These are phyloP conservation scores for Leptoxyphium fumago DNA, from an alignment of 2,329 filamentous ascomycete genomes.

Conservation along the genomic window DNA sequence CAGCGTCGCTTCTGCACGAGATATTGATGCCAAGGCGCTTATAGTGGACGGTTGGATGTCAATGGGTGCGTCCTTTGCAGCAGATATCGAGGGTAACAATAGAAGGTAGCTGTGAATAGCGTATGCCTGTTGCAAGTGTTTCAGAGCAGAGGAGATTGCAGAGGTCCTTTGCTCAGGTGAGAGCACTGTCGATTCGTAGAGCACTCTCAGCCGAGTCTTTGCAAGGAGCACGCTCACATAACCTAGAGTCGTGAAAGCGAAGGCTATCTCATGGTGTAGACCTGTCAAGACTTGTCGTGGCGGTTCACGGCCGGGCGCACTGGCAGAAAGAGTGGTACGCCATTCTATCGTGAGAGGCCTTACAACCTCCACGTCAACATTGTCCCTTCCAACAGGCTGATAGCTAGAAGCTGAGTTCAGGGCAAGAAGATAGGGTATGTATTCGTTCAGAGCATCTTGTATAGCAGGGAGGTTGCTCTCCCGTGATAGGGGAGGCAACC, in stretches of 20 bases:
- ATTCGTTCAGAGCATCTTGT: constrained; percentile 54
- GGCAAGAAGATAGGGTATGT: constrained; percentile 71
- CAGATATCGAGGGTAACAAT: constrained; percentile 33
- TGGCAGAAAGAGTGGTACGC: constrained; percentile 61
- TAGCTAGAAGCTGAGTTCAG: constrained; percentile 52
- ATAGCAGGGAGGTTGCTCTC: constrained; percentile 55
- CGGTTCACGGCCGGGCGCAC: constrained; percentile 48
- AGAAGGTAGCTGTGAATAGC: constrained; percentile 61
- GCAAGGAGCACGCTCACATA: constrained; percentile 61
- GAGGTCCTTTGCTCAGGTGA: constrained; percentile 51
- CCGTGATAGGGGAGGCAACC: constrained; percentile 58
- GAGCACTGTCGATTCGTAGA: constrained; percentile 54
- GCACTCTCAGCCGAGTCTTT: constrained; percentile 53
- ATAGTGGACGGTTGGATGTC: constrained; percentile 31
- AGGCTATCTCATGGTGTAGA: constrained; percentile 71
- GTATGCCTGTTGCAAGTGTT: constrained; percentile 61
- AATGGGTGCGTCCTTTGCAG: constrained; percentile 22
- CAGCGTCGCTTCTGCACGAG: constrained; percentile 76
- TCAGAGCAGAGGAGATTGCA: constrained; percentile 60
- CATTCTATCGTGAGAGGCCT: constrained; percentile 59
- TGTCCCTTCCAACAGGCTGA: constrained; percentile 37
- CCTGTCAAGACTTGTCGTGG: constrained; percentile 55
- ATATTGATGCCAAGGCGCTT: constrained; percentile 41
- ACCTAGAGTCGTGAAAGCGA: constrained; percentile 61
- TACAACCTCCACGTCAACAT: constrained; percentile 52